phyloP scores from a whole-genome alignment of 768 basidiomycete species.

The Boletus huronensis region DNA sequence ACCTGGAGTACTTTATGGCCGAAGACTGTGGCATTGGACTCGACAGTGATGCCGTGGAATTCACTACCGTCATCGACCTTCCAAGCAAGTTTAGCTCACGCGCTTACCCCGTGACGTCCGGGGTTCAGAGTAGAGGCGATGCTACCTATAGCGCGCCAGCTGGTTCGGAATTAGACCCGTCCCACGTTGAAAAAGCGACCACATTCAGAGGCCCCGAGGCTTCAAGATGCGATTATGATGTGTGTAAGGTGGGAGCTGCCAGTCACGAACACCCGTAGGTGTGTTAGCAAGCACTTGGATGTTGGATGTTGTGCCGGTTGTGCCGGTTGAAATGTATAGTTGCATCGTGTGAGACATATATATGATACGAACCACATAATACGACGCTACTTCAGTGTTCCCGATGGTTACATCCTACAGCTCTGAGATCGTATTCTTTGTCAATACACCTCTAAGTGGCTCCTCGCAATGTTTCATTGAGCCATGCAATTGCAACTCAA shows the following conservation, averaged over 20 bases:
- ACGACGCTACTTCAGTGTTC: neutral
- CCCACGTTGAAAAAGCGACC: neutral
- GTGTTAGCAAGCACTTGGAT: neutral
- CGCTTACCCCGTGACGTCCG: neutral
- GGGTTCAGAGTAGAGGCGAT: neutral
- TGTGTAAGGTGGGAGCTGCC: neutral
- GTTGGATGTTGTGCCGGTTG: neutral
- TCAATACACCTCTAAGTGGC: neutral
- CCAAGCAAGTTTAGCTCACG: constrained; percentile 14
- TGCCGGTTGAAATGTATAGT: neutral
- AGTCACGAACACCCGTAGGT: too few species aligned
- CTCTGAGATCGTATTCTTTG: neutral
- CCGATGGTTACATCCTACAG: neutral
- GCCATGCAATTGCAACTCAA: neutral
- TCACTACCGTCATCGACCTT: constrained; percentile 18
- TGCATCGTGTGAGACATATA: neutral
- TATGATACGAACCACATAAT: neutral
- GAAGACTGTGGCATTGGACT: neutral
- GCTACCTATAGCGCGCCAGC: neutral
- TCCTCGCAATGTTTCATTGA: neutral
- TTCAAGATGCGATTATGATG: neutral
- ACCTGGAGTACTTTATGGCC: neutral
- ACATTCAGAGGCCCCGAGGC: neutral
- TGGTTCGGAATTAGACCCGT: neutral
- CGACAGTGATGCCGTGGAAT: neutral